These are phyloP conservation scores for Cornus florida DNA, from an alignment of 148 eudicot species.

Conservation along the genomic window DNA sequence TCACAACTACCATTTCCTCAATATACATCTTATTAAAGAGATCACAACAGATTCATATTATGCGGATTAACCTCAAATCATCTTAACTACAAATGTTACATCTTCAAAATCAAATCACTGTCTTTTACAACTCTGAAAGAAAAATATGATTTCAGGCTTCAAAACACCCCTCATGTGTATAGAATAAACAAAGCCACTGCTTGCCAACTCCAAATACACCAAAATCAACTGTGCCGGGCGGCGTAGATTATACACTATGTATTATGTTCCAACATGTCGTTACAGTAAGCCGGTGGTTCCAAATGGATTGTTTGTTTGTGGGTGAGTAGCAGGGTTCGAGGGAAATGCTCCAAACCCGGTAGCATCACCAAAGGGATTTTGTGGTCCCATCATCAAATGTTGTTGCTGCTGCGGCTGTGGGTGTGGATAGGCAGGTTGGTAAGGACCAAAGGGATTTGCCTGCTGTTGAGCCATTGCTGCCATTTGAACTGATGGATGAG, in stretches of 20 bases:
- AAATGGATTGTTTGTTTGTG: constrained; percentile 12
- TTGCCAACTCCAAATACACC: constrained; percentile 23
- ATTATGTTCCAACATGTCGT: constrained; percentile 9
- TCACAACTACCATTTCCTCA: neutral
- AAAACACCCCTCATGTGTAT: neutral
- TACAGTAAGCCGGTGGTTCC: constrained; percentile 47
- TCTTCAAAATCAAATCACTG: neutral
- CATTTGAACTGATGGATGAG: constrained; percentile 75
- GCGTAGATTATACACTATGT: constrained; percentile 11
- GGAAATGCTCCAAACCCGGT: constrained; percentile 1
- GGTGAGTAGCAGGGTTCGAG: neutral
- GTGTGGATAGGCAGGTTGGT: constrained; percentile 56
- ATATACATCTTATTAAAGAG: neutral
- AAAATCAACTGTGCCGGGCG: constrained; percentile 19
- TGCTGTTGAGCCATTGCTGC: constrained; percentile 50
- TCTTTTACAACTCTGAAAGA: too few species aligned
- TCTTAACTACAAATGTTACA: neutral
- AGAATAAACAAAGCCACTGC: constrained; percentile 12
- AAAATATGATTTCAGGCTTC: constrained; percentile 1
- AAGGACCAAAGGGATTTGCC: constrained; percentile 66
- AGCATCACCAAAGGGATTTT: constrained; percentile 27
- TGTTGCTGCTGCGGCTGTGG: constrained; percentile 43
- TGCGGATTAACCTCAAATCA: neutral
- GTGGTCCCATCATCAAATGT: constrained; percentile 29
- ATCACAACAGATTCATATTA: neutral